Percentiles rank a stretch among this genome's conserved stretches.
Evolutionary conservation across 1,139 yeast species (phyloP).

Genomic region (Pichia sp.): DNA sequence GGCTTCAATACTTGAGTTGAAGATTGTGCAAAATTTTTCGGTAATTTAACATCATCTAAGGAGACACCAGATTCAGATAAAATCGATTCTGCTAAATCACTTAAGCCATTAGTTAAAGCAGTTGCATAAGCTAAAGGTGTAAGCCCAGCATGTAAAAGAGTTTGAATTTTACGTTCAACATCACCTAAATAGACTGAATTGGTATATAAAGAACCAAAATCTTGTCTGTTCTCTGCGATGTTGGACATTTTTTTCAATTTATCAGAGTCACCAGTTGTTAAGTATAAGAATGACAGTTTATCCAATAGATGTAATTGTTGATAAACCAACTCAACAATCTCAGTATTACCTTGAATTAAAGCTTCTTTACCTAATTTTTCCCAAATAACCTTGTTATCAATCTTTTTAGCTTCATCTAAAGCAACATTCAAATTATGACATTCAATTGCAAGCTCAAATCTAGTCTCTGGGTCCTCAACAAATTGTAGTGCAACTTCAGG

Average conservation of each 20-base stretch:
- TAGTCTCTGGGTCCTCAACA: slow-evolving; percentile 92
- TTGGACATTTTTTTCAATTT: slow-evolving; percentile 78
- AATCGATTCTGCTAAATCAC: slow-evolving; percentile 63
- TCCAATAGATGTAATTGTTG: slow-evolving; percentile 86
- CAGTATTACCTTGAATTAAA: slow-evolving; percentile 78
- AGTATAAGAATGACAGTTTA: slow-evolving; percentile 80
- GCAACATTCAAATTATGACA: slow-evolving; percentile 87
- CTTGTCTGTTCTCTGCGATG: slow-evolving; percentile 87
- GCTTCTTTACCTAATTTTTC: slow-evolving; percentile 82
- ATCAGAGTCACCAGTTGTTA: slow-evolving; percentile 70
- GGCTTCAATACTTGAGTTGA: slow-evolving; percentile 41
- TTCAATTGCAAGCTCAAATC: slow-evolving; percentile 92
- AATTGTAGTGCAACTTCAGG: slow-evolving; percentile 94
- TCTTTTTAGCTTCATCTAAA: slow-evolving; percentile 75
- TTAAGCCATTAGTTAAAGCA: slow-evolving; percentile 81
- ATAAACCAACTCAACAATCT: slow-evolving; percentile 77
- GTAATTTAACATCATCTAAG: slow-evolving; percentile 58
- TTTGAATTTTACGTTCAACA: slow-evolving; percentile 65
- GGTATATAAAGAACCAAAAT: slow-evolving; percentile 71
- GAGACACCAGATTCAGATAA: slow-evolving; percentile 62
- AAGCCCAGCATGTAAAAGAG: slow-evolving; percentile 73
- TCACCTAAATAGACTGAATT: slow-evolving; percentile 76
- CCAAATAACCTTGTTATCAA: slow-evolving; percentile 70
- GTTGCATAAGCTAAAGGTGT: slow-evolving; percentile 87
- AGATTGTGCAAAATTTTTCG: slow-evolving; percentile 39